Percentiles rank a stretch among this genome's conserved stretches.
Evolutionary conservation across 2,329 filamentous ascomycete genomes (phyloP).

Genomic region (Xylaria sp.): DNA sequence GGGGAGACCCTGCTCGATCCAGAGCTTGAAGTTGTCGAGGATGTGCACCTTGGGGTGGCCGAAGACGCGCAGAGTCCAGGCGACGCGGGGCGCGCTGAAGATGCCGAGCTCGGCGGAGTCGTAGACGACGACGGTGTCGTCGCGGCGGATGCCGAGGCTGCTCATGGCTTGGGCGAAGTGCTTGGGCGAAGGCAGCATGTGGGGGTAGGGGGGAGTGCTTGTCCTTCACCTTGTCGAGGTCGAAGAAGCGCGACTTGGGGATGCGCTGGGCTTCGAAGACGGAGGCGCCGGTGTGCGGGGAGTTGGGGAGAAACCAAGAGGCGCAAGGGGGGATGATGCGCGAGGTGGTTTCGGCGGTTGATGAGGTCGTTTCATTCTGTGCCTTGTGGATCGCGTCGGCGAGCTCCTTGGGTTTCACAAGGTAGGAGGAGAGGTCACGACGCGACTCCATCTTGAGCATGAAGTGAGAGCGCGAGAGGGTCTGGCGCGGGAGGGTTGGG

Average conservation of each 20-base stretch:
- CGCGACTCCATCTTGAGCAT: constrained; percentile 36
- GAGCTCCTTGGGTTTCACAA: constrained; percentile 81
- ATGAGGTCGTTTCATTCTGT: constrained; percentile 67
- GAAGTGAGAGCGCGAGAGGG: constrained; percentile 29
- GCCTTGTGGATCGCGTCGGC: constrained; percentile 57
- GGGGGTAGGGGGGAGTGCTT: constrained; percentile 83
- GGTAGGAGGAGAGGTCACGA: constrained; percentile 68
- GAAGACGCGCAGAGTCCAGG: constrained; percentile 88
- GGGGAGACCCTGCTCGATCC: constrained; percentile 77
- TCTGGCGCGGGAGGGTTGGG: constrained; percentile 34
- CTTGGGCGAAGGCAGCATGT: constrained; percentile 85
- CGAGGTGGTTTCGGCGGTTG: constrained; percentile 73
- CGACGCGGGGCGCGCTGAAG: constrained; percentile 88
- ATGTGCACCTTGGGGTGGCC: constrained; percentile 85
- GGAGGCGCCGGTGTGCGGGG: constrained; percentile 72
- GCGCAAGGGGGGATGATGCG: constrained; percentile 86
- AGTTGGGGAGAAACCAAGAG: constrained; percentile 94
- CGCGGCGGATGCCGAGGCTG: constrained; percentile 74
- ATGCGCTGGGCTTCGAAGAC: constrained; percentile 80
- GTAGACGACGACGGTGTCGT: constrained; percentile 91
- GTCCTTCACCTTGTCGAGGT: constrained; percentile 88
- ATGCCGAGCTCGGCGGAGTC: constrained; percentile 88
- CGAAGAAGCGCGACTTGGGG: constrained; percentile 89
- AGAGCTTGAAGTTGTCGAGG: constrained; percentile 93
- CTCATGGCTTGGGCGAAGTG: constrained; percentile 86